phyloP scores from a whole-genome alignment of 2,329 filamentous ascomycete genomes.

The Knoxdaviesia capensis region DNA sequence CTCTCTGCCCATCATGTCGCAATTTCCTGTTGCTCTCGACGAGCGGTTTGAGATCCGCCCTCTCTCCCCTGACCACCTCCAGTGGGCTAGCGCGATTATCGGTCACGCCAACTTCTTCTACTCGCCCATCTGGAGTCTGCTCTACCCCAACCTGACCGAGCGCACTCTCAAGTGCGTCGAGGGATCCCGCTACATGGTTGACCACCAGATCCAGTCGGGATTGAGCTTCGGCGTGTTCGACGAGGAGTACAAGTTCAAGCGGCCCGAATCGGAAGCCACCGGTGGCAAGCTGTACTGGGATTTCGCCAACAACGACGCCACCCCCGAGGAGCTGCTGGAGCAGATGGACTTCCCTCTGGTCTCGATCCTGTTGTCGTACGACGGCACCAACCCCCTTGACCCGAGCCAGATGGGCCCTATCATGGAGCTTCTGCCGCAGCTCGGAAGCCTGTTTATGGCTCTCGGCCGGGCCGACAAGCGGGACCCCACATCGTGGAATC shows the following conservation, averaged over 20 bases:
- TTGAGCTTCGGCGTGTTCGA: constrained; percentile 9
- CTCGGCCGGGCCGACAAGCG: constrained; percentile 7
- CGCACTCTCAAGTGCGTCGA: constrained; percentile 1
- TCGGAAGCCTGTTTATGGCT: constrained; percentile 2
- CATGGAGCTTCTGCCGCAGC: constrained; percentile 1
- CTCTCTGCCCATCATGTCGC: too few species aligned
- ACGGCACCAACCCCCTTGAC: constrained; percentile 7
- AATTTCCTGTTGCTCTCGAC: too few species aligned
- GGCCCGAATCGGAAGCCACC: constrained; percentile 7
- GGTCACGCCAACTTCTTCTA: constrained; percentile 9
- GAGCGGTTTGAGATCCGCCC: constrained; percentile 9
- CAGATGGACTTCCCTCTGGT: constrained; percentile 14
- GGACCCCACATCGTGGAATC: constrained; percentile 8
- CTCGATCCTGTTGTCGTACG: constrained; percentile 11
- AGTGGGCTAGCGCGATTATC: constrained; percentile 10
- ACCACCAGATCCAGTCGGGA: constrained; percentile 7
- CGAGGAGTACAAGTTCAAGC: constrained; percentile 8
- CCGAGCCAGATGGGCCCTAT: constrained; percentile 2
- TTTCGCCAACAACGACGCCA: constrained; percentile 1
- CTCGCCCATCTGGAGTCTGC: constrained; percentile 7
- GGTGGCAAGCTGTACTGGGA: constrained; percentile 12
- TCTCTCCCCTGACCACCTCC: constrained; percentile 7
- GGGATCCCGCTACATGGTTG: constrained; percentile 4
- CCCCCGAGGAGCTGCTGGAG: constrained; percentile 8
- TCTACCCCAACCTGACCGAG: constrained; percentile 6